phyloP scores from a whole-genome alignment of 2,329 filamentous ascomycete genomes.

The Coniella vitis region DNA sequence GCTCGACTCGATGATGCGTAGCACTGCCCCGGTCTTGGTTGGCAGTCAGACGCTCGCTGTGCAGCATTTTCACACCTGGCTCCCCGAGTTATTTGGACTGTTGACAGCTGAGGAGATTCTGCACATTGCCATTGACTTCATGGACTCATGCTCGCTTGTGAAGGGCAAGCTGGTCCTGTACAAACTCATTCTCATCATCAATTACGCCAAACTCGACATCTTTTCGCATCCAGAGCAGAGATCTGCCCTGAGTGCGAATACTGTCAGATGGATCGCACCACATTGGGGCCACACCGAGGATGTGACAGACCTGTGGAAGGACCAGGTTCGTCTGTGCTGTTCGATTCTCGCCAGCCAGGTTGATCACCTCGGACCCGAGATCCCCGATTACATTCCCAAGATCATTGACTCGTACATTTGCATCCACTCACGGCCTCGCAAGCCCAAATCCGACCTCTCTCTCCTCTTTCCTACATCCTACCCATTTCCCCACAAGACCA shows the following conservation, averaged over 20 bases:
- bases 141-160: conserved; percentile 81
- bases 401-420: conserved; percentile 83
- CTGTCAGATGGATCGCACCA: conserved; percentile 82
- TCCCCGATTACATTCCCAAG: conserved; percentile 84
- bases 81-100: conserved; percentile 78
- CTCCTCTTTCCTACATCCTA: conserved; percentile 86
- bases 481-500: conserved; percentile 72
- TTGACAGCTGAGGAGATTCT: conserved; percentile 79
- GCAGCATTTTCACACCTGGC: conserved; percentile 94
- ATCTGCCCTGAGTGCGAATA: conserved; percentile 69
- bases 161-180: conserved; percentile 89
- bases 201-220: conserved; percentile 75
- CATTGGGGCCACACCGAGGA: conserved; percentile 78
- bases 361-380: conserved; percentile 68
- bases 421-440: conserved; percentile 52
- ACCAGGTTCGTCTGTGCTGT: conserved; percentile 89
- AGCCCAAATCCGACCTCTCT: conserved; percentile 62
- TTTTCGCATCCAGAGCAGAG: conserved; percentile 75
- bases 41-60: conserved; percentile 93
- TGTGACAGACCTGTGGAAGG: conserved; percentile 79
- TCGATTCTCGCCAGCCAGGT: conserved; percentile 85
- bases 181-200: conserved; percentile 86
- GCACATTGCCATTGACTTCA: conserved; percentile 85
- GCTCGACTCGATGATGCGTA: conserved; percentile 84
- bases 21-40: conserved; percentile 74